These are phyloP conservation scores for Geotrichum klebahnii DNA, from an alignment of 1,139 yeast species.

Conservation along the genomic window DNA sequence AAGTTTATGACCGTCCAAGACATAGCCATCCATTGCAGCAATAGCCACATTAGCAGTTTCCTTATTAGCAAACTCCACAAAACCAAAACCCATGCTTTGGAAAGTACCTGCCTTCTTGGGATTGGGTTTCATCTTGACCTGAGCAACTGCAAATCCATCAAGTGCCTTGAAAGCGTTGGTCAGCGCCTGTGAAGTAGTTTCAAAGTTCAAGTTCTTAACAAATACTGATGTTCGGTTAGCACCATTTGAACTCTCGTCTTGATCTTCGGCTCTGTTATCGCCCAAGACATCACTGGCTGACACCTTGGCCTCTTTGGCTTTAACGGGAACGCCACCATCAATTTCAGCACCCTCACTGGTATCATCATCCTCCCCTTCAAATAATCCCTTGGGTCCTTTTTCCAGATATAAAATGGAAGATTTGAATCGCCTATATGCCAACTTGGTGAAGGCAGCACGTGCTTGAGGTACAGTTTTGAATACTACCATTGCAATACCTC, in stretches of 20 bases:
- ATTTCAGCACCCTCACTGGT: slow-evolving; percentile 42
- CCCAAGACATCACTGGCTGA: slow-evolving; percentile 34
- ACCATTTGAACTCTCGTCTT: slow-evolving; percentile 47
- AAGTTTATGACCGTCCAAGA: slow-evolving; percentile 82
- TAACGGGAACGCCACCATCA: slow-evolving; percentile 28
- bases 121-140: slow-evolving; percentile 85
- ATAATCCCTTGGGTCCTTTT: slow-evolving; percentile 85
- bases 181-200: slow-evolving; percentile 61
- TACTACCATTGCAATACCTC: slow-evolving; percentile 94
- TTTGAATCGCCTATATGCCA: slow-evolving; percentile 83
- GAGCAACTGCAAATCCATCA: slow-evolving; percentile 72
- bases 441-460: slow-evolving; percentile 80
- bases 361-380: slow-evolving; percentile 45
- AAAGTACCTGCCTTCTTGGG: slow-evolving; percentile 62
- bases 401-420: slow-evolving; percentile 83
- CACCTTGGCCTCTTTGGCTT: slow-evolving; percentile 37
- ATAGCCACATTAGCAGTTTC: slow-evolving; percentile 79
- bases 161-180: slow-evolving; percentile 60
- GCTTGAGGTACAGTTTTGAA: slow-evolving; percentile 80
- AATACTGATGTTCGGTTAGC: slow-evolving; percentile 75
- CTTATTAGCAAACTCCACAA: slow-evolving; percentile 78
- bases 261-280: slow-evolving; percentile 42
- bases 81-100: slow-evolving; percentile 95
- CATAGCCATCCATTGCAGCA: slow-evolving; percentile 66
- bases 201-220: slow-evolving; percentile 85